phyloP scores from a whole-genome alignment of 2,329 filamentous ascomycete genomes.

The Diaporthe sp. region DNA sequence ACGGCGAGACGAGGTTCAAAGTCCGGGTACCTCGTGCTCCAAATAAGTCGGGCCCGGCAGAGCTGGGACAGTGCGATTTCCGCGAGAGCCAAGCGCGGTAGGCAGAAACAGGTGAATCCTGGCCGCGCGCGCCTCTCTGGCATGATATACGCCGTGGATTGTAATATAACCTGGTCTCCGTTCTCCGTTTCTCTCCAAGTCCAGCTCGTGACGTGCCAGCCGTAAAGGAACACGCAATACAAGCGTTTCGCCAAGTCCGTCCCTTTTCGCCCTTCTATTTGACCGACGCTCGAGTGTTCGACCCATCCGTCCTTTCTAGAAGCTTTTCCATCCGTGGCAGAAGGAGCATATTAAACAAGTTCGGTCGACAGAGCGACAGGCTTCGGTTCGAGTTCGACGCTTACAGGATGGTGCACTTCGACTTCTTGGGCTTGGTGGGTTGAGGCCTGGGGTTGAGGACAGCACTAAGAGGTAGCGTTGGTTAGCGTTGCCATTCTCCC shows the following conservation, averaged over 20 bases:
- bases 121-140: conserved; percentile 15
- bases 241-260: conserved; percentile 2
- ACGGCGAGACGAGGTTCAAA: conserved; percentile 48
- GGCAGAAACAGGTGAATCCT: background rate
- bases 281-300: conserved; percentile 18
- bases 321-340: conserved; percentile 34
- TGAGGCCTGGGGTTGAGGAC: conserved; percentile 78
- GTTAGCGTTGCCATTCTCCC: conserved; percentile 40
- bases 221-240: conserved; percentile 23
- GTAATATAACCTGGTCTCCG: conserved; percentile 13
- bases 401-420: conserved; percentile 80
- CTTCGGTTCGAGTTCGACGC: conserved; percentile 42
- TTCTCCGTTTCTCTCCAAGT: conserved; percentile 14
- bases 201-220: conserved; percentile 8
- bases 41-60: conserved; percentile 42
- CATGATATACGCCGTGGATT: conserved; percentile 19
- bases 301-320: conserved; percentile 33
- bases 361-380: conserved; percentile 27
- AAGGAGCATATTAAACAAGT: conserved; percentile 34
- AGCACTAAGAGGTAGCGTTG: conserved; percentile 63
- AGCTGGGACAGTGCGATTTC: conserved; percentile 1
- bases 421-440: conserved; percentile 71
- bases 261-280: conserved; percentile 29
- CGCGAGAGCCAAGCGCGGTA: conserved; percentile 4
- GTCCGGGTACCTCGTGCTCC: conserved; percentile 44